Percentiles rank a stretch among this genome's conserved stretches.
phyloP scores from a whole-genome alignment of 2,329 filamentous ascomycete species.

The Hawksworthiomyces lignivorus region DNA sequence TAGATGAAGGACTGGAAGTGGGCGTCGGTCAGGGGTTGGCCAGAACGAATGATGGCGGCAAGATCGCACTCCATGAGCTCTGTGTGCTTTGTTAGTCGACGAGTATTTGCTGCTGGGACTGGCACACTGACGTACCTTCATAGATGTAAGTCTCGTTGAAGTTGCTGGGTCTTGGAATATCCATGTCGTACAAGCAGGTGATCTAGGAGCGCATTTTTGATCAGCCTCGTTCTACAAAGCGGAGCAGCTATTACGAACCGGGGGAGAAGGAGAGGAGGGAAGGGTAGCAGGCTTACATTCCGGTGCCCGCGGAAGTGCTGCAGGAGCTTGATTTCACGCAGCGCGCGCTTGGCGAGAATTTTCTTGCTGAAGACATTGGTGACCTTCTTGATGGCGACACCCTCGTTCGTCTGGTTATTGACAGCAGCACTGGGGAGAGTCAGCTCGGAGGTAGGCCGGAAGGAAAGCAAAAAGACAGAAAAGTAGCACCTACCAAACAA shows the following conservation, averaged over 20 bases:
- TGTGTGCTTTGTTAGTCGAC: conserved; percentile 29
- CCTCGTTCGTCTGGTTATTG: conserved; percentile 83
- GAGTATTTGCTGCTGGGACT: not conserved
- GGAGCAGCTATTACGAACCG: no score
- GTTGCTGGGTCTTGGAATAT: conserved; percentile 92
- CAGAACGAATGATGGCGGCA: conserved; percentile 94
- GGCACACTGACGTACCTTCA: conserved; percentile 61
- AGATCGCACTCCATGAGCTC: conserved; percentile 99
- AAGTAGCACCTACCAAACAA: conserved; percentile 70
- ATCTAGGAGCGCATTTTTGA: conserved; percentile 62
- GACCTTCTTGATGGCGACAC: conserved; percentile 98
- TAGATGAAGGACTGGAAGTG: conserved; percentile 99
- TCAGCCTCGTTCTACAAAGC: no score
- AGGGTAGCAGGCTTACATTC: conserved; percentile 68
- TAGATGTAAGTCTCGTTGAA: conserved; percentile 99
- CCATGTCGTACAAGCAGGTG: conserved; percentile 98
- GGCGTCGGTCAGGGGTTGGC: conserved; percentile 92
- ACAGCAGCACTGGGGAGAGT: conserved; percentile 65
- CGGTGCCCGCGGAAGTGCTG: conserved; percentile 93
- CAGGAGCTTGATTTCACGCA: conserved; percentile 96
- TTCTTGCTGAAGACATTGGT: conserved; percentile 99
- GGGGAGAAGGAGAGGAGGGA: no score
- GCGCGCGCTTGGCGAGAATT: conserved; percentile 93
- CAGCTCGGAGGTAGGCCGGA: conserved; percentile 1
- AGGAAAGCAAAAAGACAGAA: not conserved